A percentile compares a stretch with the other conserved stretches of the same genome.
phyloP scores from a whole-genome alignment of 208 protist genomes.

The Crithidia expoeki region DNA sequence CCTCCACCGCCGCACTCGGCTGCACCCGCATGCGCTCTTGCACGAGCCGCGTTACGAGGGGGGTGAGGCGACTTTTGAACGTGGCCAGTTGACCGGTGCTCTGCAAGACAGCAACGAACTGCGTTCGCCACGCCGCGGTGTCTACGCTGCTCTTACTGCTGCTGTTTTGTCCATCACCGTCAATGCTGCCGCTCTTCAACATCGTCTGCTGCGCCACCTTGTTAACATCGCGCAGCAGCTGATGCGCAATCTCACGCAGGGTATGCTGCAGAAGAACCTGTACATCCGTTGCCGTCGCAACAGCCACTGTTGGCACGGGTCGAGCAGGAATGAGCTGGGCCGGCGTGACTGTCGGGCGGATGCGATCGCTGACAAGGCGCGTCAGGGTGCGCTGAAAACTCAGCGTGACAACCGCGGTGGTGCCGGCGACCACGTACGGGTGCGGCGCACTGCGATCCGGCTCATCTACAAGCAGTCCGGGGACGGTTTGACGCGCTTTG shows the following conservation, averaged over 20 bases:
- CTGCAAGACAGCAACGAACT: slow-evolving; percentile 71
- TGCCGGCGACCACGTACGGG: slow-evolving; percentile 69
- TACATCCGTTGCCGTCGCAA: slow-evolving; percentile 32
- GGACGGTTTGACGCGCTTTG: slow-evolving; percentile 56
- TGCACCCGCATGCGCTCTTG: slow-evolving; percentile 59
- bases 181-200: background rate
- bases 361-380: slow-evolving; percentile 75
- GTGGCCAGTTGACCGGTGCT: slow-evolving; percentile 69
- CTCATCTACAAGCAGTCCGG: slow-evolving; percentile 68
- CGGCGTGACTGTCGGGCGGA: slow-evolving; percentile 66
- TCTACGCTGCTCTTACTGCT: slow-evolving; percentile 1
- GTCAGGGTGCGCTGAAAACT: slow-evolving; percentile 68
- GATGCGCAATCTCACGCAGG: slow-evolving; percentile 33
- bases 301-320: slow-evolving; percentile 19
- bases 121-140: slow-evolving; percentile 34
- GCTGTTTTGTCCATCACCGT: background rate
- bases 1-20: slow-evolving; percentile 22
- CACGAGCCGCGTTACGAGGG: slow-evolving; percentile 66
- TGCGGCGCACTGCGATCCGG: slow-evolving; percentile 57
- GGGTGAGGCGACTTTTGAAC: slow-evolving; percentile 78
- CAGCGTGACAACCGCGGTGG: slow-evolving; percentile 62
- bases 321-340: slow-evolving; percentile 72
- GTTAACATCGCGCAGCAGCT: slow-evolving; percentile 35
- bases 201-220: slow-evolving; percentile 5
- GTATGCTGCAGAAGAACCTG: slow-evolving; percentile 35